phyloP scores from a whole-genome alignment of 495 filamentous ascomycete genomes.

The Halenospora varia region DNA sequence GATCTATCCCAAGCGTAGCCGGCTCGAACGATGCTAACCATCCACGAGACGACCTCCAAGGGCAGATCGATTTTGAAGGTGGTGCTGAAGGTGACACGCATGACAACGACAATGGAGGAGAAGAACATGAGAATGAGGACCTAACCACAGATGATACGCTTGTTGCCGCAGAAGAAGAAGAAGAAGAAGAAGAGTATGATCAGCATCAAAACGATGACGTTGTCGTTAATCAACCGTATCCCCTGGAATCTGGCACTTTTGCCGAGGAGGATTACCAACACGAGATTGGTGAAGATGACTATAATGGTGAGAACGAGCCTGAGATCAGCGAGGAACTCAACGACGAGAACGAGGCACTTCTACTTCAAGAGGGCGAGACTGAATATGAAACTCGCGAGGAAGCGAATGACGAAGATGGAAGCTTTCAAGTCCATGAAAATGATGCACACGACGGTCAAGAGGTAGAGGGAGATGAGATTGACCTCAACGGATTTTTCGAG shows the following conservation, averaged over 20 bases:
- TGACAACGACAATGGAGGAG: neutral
- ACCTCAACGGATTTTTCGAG: neutral
- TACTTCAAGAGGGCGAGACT: too few species aligned
- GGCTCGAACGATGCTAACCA: too few species aligned
- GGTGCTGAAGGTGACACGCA: neutral
- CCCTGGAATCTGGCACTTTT: too few species aligned
- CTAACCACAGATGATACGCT: neutral
- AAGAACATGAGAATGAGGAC: neutral
- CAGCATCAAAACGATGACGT: neutral
- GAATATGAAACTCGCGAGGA: neutral
- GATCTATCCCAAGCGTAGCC: neutral
- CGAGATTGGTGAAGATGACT: neutral
- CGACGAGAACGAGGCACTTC: neutral
- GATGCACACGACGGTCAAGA: neutral
- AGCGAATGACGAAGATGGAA: neutral
- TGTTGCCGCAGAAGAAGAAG: neutral
- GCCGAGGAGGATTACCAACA: neutral
- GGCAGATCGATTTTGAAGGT: neutral
- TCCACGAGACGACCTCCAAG: too few species aligned
- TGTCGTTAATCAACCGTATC: too few species aligned
- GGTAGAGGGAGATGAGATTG: neutral
- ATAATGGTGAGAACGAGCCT: conserved; percentile 11
- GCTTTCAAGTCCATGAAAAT: neutral
- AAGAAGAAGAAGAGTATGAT: neutral
- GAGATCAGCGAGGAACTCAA: neutral